phyloP scores from a whole-genome alignment of 805 yeast species.

The Ogataea chonburiensis region DNA sequence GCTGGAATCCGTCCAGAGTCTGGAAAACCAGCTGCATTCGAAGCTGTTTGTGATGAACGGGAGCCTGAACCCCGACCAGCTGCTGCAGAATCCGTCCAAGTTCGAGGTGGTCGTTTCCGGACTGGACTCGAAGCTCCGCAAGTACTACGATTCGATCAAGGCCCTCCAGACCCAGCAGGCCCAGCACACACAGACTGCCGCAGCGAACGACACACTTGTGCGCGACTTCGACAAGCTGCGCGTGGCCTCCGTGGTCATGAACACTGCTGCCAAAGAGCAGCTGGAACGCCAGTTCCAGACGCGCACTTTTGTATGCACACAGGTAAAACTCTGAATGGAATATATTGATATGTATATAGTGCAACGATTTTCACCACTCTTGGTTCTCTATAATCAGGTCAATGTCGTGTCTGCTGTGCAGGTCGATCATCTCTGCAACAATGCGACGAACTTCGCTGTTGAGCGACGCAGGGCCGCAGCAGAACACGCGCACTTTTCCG shows the following conservation, averaged over 20 bases:
- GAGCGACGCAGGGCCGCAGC: conserved; percentile 11
- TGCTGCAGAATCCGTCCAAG: conserved; percentile 28
- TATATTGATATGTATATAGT: no score
- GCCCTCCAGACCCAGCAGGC: conserved; percentile 16
- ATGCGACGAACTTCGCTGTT: conserved; percentile 3
- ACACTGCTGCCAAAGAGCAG: conserved; percentile 15
- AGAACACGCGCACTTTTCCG: conserved; percentile 3
- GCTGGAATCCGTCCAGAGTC: conserved; percentile 10
- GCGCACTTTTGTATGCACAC: conserved; percentile 3
- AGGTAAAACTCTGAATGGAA: conserved; percentile 4
- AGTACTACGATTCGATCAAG: conserved; percentile 18
- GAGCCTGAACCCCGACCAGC: conserved; percentile 29
- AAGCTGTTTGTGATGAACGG: conserved; percentile 30
- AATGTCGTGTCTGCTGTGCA: conserved; percentile 2
- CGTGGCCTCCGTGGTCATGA: conserved; percentile 13
- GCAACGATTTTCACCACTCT: conserved; percentile 11
- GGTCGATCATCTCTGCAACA: conserved; percentile 2
- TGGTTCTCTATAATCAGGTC: conserved; percentile 12
- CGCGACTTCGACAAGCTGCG: conserved; percentile 12
- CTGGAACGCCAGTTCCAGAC: conserved; percentile 12
- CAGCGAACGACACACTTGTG: background rate
- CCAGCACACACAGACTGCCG: background rate
- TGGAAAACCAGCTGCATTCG: conserved; percentile 24
- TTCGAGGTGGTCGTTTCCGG: conserved; percentile 30
- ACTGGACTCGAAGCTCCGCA: conserved; percentile 27